phyloP scores from a whole-genome alignment of 2,329 filamentous ascomycete genomes.

The Trichoderma arundinaceum region DNA sequence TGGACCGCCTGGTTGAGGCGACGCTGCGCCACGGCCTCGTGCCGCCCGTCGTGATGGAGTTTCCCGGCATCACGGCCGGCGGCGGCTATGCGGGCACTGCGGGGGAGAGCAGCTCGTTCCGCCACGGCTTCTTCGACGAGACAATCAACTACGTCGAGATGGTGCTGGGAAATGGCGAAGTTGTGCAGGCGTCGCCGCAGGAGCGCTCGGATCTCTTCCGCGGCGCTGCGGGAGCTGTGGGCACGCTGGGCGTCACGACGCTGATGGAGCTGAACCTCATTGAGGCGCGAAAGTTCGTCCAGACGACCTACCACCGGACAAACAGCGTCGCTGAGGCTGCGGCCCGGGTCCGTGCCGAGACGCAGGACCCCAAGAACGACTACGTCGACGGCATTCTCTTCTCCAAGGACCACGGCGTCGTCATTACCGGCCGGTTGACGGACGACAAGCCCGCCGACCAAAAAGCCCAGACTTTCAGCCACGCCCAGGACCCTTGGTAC shows the following conservation, averaged over 20 bases:
- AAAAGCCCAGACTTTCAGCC: slow-evolving; percentile 60
- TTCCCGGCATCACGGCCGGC: slow-evolving; percentile 75
- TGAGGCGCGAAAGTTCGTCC: slow-evolving; percentile 65
- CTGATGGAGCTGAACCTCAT: slow-evolving; percentile 68
- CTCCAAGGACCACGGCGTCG: slow-evolving; percentile 64
- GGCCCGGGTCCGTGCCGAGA: slow-evolving; percentile 55
- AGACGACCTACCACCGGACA: slow-evolving; percentile 65
- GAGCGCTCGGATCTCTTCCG: slow-evolving; percentile 63
- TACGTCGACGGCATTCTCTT: slow-evolving; percentile 78
- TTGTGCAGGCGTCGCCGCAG: slow-evolving; percentile 58
- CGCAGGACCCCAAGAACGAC: slow-evolving; percentile 56
- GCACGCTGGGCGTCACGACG: slow-evolving; percentile 71
- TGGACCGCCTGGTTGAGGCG: slow-evolving; percentile 71
- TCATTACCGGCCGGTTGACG: slow-evolving; percentile 68
- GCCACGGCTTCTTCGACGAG: slow-evolving; percentile 73
- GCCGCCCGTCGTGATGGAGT: slow-evolving; percentile 77
- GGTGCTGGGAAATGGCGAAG: slow-evolving; percentile 69
- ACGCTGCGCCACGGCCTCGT: slow-evolving; percentile 70
- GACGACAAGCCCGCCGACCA: slow-evolving; percentile 53
- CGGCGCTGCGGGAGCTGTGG: slow-evolving; percentile 70
- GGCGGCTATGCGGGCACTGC: slow-evolving; percentile 74
- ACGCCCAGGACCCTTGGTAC: slow-evolving; percentile 74
- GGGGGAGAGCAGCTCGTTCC: slow-evolving; percentile 73
- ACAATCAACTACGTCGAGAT: slow-evolving; percentile 70
- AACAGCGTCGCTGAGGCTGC: slow-evolving; percentile 55